A percentile compares a stretch with the other conserved stretches of the same genome.
Conservation (phyloP, 495 filamentous ascomycete species). For the Xylaria curta region DNA sequence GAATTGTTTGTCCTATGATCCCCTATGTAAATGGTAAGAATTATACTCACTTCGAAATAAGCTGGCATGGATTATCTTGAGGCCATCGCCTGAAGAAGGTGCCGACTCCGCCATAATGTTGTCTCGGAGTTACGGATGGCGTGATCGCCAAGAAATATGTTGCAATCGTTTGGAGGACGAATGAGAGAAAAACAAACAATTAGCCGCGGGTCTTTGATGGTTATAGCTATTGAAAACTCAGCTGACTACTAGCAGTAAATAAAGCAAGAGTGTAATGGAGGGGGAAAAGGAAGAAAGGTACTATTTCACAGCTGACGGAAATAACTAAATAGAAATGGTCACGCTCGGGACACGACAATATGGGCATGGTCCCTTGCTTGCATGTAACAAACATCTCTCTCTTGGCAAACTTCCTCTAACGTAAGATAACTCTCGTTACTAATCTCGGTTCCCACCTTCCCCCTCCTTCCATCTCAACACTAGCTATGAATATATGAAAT, state of each 20-base stretch:
- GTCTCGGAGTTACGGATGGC: slow-evolving; percentile 1
- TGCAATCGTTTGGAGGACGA: neutral
- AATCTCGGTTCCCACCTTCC: neutral
- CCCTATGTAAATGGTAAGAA: neutral
- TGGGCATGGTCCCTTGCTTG: neutral
- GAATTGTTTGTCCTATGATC: too few relatives aligned
- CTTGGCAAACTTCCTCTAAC: neutral
- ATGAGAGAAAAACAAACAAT: neutral
- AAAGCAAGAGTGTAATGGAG: neutral
- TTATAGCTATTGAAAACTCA: neutral
- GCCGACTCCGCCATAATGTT: neutral
- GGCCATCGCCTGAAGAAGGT: slow-evolving; percentile 6
- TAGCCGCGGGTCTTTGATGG: neutral
- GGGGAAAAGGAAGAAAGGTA: neutral
- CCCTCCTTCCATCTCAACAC: neutral
- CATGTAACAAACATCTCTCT: neutral
- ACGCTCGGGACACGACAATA: neutral
- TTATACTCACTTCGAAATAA: slow-evolving; percentile 23
- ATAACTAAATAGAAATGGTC: neutral
- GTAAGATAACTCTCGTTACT: neutral
- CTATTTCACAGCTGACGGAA: neutral
- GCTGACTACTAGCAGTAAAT: too few relatives aligned
- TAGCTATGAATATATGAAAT: neutral
- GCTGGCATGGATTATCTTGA: slow-evolving; percentile 27
- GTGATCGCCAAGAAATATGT: slow-evolving; percentile 13